Evolutionary conservation across 75 land plant species (phyloP), one percentile per base, ranked within the genome.

Genomic region (Gnetum montanum): DNA sequence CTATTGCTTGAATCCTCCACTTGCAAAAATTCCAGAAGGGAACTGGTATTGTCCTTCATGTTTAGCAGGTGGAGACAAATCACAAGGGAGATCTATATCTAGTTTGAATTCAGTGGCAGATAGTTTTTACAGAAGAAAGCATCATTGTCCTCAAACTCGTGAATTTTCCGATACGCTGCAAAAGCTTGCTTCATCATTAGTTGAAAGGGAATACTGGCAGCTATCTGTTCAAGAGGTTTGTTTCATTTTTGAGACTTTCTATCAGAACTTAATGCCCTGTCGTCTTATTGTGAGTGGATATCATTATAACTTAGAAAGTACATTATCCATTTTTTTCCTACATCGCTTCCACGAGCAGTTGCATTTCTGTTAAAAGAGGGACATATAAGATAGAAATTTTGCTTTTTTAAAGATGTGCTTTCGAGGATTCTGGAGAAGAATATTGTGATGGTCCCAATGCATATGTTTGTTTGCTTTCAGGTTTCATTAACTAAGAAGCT

Each of bases 1-100:
- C 16, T 88, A 93, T 52, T 93, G 98, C 63, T 74, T 93, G 49
- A 74, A 67, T 58, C 98, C 98, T 62, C 98, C 98, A n/a, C 86
- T 93, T 15, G 66, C 78, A 26, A 76, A 73, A 50, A 85, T 93
- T 59, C 98, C 98, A n/a, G 86, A 84, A 59, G 98, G 98, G 28
- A 82, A 93, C 58, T 93, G 98, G 98, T 88, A 88, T 49, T 93
- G 98, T 34, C 94, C 94, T 16, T 74, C 86, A 8, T 93, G 98
- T 70, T 75, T 84, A 58, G 52, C 78, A 56, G 65, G 76, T 34
- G 71, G 67, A 58, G 33, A 46, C 30, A 59, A 56, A 41, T 49
- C 45, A 25, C 66, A 45, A 25, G 62, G 64, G 48, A 30, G 40
- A 28, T 25, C 43, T 13, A 24, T 26, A 22, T 1, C 15, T 29